Evolutionary conservation across 495 filamentous ascomycete species (phyloP).

Genomic region (Penicillium canariense): DNA sequence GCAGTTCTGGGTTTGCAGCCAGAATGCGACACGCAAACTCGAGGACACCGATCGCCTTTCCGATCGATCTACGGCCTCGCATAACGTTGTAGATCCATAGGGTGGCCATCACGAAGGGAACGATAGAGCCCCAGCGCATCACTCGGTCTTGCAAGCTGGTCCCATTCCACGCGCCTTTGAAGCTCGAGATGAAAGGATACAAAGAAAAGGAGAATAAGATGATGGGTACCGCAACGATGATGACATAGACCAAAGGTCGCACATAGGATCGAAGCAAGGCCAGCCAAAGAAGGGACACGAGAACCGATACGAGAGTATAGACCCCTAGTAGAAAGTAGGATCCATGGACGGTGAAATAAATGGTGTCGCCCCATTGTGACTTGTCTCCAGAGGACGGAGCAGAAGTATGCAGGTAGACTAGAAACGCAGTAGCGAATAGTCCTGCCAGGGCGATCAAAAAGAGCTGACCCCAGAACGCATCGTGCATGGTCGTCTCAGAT

Average conservation of each 20-base stretch:
- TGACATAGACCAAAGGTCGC: slow-evolving; percentile 69
- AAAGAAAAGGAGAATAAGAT: slow-evolving; percentile 83
- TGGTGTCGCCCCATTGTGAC: slow-evolving; percentile 77
- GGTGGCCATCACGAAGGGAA: slow-evolving; percentile 70
- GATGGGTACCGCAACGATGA: slow-evolving; percentile 79
- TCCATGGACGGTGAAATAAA: slow-evolving; percentile 82
- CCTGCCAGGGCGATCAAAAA: slow-evolving; percentile 82
- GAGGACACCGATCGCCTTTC: slow-evolving; percentile 77
- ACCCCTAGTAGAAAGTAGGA: slow-evolving; percentile 87
- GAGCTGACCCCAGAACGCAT: slow-evolving; percentile 87
- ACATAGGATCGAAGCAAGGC: slow-evolving; percentile 83
- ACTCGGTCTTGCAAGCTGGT: slow-evolving; percentile 75
- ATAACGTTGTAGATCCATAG: slow-evolving; percentile 81
- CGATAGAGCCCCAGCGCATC: slow-evolving; percentile 82
- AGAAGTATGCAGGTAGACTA: slow-evolving; percentile 85
- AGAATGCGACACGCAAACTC: slow-evolving; percentile 90
- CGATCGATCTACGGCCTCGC: slow-evolving; percentile 73
- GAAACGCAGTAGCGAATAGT: slow-evolving; percentile 79
- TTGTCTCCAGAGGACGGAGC: slow-evolving; percentile 56
- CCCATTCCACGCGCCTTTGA: slow-evolving; percentile 67
- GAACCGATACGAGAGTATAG: slow-evolving; percentile 84
- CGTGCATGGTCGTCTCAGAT: slow-evolving; percentile 63
- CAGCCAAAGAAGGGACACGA: slow-evolving; percentile 88
- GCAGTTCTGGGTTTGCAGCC: slow-evolving; percentile 74
- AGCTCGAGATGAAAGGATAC: slow-evolving; percentile 89